Evolutionary conservation across 75 land plant genomes (phyloP), one percentile per base, ranked within the genome.

Genomic region (Ceratopteris richardii): DNA sequence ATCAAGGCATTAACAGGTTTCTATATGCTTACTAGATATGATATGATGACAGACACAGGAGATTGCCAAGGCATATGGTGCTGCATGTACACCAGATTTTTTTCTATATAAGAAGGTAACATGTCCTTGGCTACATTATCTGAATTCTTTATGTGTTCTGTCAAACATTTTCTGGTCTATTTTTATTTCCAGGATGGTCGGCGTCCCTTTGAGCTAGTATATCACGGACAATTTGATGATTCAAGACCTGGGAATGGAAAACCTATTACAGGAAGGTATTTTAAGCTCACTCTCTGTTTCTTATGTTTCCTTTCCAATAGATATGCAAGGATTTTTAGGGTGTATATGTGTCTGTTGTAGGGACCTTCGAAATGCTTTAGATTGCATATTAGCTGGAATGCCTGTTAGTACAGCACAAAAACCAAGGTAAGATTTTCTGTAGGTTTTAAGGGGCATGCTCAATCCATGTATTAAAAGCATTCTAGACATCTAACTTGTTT

Each of bases 81-180:
- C 94, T 28, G 97, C 80, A 24, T 92, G 97, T 67, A 88, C 97
- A 20, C 97, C 95, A 36, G 95, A 92, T 27, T 92, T 92, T 68
- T 84, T 80, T 60, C 67, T 92, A 33, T 92, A 63, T 62, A 92
- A 80, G 58, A 92, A 88, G 97, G 97, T 92, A 36, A 3, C 21
- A 20, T 4, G 3, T 46, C 12, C 21, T 20, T 46, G 21, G 17
- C 4, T 46, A 46, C 14, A 7, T 70, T n/a, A 63, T 67, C 24
- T 64, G 68, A 57, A 63, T 63, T 55, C 56, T 66, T 50, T 67
- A 57, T 1, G 60, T 39, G 62, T 20, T 23, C 23, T 21, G 17
- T 41, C 20, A 5, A 44, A 14, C 50, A 13, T 29, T 44, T 44
- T 40, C 28, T 22, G 10, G 37, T 22, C 27, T 23, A 21, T 14